Evolutionary conservation across 495 filamentous ascomycete genomes (phyloP).

Genomic region (Talaromyces adpressus): DNA sequence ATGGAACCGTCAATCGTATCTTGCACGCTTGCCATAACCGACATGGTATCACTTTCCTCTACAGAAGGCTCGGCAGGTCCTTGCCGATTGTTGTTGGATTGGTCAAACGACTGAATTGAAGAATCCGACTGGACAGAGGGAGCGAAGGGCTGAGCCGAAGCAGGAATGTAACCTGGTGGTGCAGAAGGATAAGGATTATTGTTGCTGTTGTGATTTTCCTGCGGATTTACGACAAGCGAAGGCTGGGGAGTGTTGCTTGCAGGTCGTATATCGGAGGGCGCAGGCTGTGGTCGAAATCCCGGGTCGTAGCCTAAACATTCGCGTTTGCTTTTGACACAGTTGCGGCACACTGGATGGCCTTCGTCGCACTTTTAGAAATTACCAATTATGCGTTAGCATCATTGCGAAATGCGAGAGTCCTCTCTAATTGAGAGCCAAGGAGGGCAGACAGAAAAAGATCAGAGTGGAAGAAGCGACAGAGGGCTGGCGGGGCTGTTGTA

Average conservation of each 20-base stretch:
- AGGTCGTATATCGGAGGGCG: constrained; percentile 72
- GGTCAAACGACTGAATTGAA: constrained; percentile 39
- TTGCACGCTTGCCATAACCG: constrained; percentile 29
- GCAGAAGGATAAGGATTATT: constrained; percentile 34
- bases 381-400: constrained; percentile 13
- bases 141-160: constrained; percentile 54
- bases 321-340: constrained; percentile 96
- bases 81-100: constrained; percentile 48
- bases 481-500: constrained; percentile 29
- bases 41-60: constrained; percentile 25
- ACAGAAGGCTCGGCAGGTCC: constrained; percentile 72
- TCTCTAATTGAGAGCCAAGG: background rate
- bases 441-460: constrained; percentile 18
- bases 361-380: constrained; percentile 76
- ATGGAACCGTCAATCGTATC: constrained; percentile 22
- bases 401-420: background rate
- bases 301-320: constrained; percentile 98
- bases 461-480: constrained; percentile 19
- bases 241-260: constrained; percentile 48
- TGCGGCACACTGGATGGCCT: constrained; percentile 86
- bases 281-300: constrained; percentile 86
- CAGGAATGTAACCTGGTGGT: constrained; percentile 52
- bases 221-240: constrained; percentile 39
- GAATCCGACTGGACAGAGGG: constrained; percentile 41
- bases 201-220: constrained; percentile 16